phyloP scores from a whole-genome alignment of 352 stramenopile genomes.

The Globisporangium takayamanum region DNA sequence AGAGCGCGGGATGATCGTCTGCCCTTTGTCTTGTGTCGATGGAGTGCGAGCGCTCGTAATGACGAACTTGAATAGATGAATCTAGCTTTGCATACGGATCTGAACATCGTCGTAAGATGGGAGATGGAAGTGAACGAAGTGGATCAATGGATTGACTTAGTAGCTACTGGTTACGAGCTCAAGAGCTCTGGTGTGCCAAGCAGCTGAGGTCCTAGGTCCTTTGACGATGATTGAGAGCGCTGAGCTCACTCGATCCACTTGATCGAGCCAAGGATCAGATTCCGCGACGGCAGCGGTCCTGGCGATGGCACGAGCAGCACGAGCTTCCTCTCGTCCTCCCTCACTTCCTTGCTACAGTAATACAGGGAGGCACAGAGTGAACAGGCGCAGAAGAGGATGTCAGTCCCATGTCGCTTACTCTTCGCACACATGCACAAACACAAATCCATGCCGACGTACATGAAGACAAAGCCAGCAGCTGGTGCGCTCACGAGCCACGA shows the following conservation, averaged over 20 bases:
- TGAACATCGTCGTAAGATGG: too few relatives aligned
- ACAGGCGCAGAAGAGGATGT: neutral
- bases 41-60: too few relatives aligned
- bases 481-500: slow-evolving; percentile 56
- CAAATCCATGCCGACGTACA: slow-evolving; percentile 38
- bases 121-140: too few relatives aligned
- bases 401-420: neutral
- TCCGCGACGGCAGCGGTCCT: slow-evolving; percentile 67
- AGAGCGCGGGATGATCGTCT: neutral
- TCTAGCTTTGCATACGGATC: too few relatives aligned
- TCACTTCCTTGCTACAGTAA: slow-evolving; percentile 60
- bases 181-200: too few relatives aligned
- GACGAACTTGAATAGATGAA: too few relatives aligned
- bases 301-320: slow-evolving; percentile 81
- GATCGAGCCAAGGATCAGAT: slow-evolving; percentile 74
- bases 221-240: too few relatives aligned
- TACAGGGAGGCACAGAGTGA: neutral
- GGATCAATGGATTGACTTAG: too few relatives aligned
- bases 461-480: slow-evolving; percentile 76
- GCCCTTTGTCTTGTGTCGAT: too few relatives aligned
- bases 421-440: neutral
- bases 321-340: slow-evolving; percentile 65
- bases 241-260: slow-evolving; percentile 72
- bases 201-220: too few relatives aligned
- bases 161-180: too few relatives aligned